Evolutionary conservation across 2,329 filamentous ascomycete species (phyloP), one percentile per base, ranked within the genome.

Genomic region (Calonectria pseudoreteaudii): DNA sequence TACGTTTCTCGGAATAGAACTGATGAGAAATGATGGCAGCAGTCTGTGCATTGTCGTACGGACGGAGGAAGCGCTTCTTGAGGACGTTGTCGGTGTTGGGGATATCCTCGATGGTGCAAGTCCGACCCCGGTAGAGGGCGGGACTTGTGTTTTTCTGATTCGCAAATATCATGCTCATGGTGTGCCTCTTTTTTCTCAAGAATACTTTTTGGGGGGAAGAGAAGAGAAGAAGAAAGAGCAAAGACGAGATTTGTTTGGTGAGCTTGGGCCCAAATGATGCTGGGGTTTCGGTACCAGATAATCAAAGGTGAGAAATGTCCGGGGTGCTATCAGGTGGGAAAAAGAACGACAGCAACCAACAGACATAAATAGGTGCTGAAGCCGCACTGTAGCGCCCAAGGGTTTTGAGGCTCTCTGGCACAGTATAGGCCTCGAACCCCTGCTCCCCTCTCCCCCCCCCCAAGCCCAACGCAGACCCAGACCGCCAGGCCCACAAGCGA

Each of bases 351-450:
- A 18, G 56, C 56, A 60, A 56, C 52, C 31, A 34, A 34, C 31
- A 36, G 56, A 14, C 34, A 60, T 60, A 60, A 38, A 60, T 60
- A 60, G 31, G 56, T 53, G 16, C 26, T 53, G n/a, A 60, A 38
- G 56, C 34, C 56, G 56, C 56, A 60, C 56, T 60, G 56, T 60
- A 60, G 56, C n/a, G 56, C 56, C 34, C 56, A 60, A 36, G 56
- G 56, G 30, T 20, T 38, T 60, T 60, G 56, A 60, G 56, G 31
- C 56, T 60, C 56, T 36, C 56, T 23, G 13, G 56, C 56, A 60
- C 56, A 60, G 56, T 60, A 38, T 36, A n/a, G 36, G 31, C 20
- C 36, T 31, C 10, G 31, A n/a, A 60, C 56, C 56, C 56, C 56
- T 60, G 56, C 38, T 31, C 31, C 6, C 31, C 31, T 31, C 20